Conservation (phyloP, 768 basidiomycete genomes). For the Phylloporus scabripes region DNA sequence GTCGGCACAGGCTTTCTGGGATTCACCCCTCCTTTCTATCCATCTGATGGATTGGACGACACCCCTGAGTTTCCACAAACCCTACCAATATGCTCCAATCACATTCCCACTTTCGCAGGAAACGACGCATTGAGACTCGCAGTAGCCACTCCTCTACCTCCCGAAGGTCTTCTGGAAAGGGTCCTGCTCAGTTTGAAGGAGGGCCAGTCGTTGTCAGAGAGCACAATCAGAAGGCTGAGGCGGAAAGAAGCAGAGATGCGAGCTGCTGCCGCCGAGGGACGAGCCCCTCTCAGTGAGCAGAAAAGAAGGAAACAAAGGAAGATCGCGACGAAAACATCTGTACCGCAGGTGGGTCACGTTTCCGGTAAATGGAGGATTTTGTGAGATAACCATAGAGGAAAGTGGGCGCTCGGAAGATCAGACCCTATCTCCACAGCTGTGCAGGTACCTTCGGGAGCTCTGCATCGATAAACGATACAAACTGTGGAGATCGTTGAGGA, state of each 20-base stretch:
- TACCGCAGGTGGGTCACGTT: slow-evolving; percentile 8
- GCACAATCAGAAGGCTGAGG: slow-evolving; percentile 22
- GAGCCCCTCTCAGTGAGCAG: slow-evolving; percentile 19
- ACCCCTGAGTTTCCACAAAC: slow-evolving; percentile 15
- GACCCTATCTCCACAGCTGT: not conserved
- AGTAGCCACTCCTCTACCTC: slow-evolving; percentile 19
- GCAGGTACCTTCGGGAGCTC: not conserved
- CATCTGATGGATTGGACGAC: slow-evolving; percentile 9
- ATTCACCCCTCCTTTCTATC: slow-evolving; percentile 7
- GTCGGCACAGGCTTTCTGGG: slow-evolving; percentile 24
- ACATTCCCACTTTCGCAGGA: not conserved
- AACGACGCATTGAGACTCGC: slow-evolving; percentile 14
- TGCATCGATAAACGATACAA: not conserved
- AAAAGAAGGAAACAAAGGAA: slow-evolving; percentile 20
- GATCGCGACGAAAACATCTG: slow-evolving; percentile 1
- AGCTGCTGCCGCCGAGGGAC: slow-evolving; percentile 19
- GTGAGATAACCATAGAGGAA: not conserved
- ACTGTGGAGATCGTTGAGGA: not conserved
- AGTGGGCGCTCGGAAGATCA: not conserved
- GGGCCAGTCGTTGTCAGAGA: slow-evolving; percentile 21
- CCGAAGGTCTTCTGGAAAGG: slow-evolving; percentile 14
- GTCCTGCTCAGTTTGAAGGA: slow-evolving; percentile 21
- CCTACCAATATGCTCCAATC: slow-evolving; percentile 16
- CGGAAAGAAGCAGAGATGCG: slow-evolving; percentile 19
- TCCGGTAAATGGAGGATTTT: not conserved